A percentile compares a stretch with the other conserved stretches of the same genome.
Conservation (phyloP, 495 filamentous ascomycete genomes). For the Neurospora sp. region DNA sequence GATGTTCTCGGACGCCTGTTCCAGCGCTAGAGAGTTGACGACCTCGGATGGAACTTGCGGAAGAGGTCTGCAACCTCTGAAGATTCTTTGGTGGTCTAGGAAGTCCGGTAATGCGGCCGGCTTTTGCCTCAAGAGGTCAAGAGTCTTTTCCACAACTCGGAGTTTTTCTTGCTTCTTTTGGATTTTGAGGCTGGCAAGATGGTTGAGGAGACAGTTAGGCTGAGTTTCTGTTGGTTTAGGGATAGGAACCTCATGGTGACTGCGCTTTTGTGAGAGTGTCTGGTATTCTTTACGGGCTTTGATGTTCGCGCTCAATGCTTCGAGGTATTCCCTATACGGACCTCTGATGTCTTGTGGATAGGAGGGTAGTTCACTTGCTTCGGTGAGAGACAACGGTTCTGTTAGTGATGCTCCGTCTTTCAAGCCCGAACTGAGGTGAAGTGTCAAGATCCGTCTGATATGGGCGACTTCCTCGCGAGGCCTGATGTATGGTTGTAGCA, state of each 20-base stretch:
- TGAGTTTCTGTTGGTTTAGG: neutral
- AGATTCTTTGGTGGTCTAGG: conserved; percentile 34
- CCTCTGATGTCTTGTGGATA: conserved; percentile 16
- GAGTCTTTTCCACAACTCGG: conserved; percentile 33
- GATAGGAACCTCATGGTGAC: neutral
- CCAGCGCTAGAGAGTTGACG: conserved; percentile 28
- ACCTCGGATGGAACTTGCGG: conserved; percentile 41
- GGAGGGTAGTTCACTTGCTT: conserved; percentile 12
- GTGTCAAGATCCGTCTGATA: conserved; percentile 31
- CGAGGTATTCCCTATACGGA: conserved; percentile 42
- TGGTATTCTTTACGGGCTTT: conserved; percentile 41
- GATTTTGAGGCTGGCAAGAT: conserved; percentile 38
- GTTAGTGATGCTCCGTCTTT: conserved; percentile 14
- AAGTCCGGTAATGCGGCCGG: conserved; percentile 41
- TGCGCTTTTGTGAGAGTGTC: conserved; percentile 15
- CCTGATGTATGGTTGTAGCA: conserved; percentile 28
- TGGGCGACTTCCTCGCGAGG: conserved; percentile 32
- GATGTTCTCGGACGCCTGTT: conserved; percentile 10
- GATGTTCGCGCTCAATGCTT: conserved; percentile 49
- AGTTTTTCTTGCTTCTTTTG: conserved; percentile 46
- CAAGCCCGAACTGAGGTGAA: conserved; percentile 27
- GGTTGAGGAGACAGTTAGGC: conserved; percentile 33
- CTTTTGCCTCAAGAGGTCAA: conserved; percentile 41
- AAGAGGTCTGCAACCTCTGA: conserved; percentile 29
- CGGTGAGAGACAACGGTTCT: conserved; percentile 29